Conservation (phyloP, 352 stramenopile species). For the Phytopythium litorale region DNA sequence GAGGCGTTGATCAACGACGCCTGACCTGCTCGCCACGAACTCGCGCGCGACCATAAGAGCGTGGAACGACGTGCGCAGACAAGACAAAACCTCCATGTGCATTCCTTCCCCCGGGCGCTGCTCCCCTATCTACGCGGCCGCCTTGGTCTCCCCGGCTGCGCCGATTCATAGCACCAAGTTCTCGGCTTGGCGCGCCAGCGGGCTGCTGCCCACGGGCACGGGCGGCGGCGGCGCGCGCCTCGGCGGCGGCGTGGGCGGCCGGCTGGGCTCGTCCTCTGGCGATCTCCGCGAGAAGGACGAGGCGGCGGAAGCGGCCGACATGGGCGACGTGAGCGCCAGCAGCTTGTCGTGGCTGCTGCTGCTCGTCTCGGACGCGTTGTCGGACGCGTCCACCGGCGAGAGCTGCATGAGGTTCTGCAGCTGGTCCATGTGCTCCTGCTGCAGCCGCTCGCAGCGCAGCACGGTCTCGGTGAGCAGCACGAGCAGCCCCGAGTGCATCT, state of each 20-base stretch:
- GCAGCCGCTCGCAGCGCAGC: conserved; percentile 71
- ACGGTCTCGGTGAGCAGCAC: conserved; percentile 80
- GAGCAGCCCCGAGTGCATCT: conserved; percentile 83
- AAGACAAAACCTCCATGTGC: too few relatives aligned
- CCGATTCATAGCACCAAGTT: conserved; percentile 2
- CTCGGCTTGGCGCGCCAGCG: neutral
- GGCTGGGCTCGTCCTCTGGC: conserved; percentile 1
- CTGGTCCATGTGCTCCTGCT: conserved; percentile 82
- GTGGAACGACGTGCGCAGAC: too few relatives aligned
- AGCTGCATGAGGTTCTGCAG: conserved; percentile 83
- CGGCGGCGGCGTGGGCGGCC: neutral
- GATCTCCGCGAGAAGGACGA: conserved; percentile 1
- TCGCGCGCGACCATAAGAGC: too few relatives aligned
- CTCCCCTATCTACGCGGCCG: neutral
- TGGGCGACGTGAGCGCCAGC: conserved; percentile 13
- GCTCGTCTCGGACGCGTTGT: conserved; percentile 15
- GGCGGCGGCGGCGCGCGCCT: conserved; percentile 4
- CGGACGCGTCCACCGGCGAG: conserved; percentile 15
- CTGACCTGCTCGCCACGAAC: too few relatives aligned
- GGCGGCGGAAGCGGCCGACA: neutral
- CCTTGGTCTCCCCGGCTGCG: neutral
- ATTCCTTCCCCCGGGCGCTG: neutral
- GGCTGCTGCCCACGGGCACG: neutral
- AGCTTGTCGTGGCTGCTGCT: conserved; percentile 4
- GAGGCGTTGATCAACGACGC: too few relatives aligned